Conservation (phyloP, 2,329 filamentous ascomycete genomes). For the Xenoacremonium recifei region DNA sequence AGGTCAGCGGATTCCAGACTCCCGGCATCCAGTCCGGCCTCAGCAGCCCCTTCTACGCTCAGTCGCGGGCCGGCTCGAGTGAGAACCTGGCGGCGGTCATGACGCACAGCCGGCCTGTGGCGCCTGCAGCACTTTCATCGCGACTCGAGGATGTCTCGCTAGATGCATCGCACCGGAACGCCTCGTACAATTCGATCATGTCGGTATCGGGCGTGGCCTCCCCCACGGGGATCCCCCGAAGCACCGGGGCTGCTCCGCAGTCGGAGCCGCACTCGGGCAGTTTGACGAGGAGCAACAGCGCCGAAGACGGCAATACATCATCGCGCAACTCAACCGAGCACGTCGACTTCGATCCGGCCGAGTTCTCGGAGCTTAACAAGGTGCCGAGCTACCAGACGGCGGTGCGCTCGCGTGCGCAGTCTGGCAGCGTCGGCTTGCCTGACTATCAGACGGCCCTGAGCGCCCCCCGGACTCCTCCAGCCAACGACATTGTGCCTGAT, state of each 20-base stretch:
- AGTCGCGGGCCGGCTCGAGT: conserved; percentile 71
- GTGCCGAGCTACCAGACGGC: conserved; percentile 78
- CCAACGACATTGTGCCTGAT: conserved; percentile 28
- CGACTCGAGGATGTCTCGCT: conserved; percentile 69
- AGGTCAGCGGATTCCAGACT: conserved; percentile 77
- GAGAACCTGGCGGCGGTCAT: conserved; percentile 70
- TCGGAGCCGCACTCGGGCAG: conserved; percentile 44
- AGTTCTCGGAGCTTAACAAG: conserved; percentile 65
- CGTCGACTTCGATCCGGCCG: conserved; percentile 54
- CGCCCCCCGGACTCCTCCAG: conserved; percentile 48
- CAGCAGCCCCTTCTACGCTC: conserved; percentile 74
- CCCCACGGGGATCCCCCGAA: conserved; percentile 41
- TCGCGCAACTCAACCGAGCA: conserved; percentile 57
- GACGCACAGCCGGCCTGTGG: conserved; percentile 28
- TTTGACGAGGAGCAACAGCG: conserved; percentile 54
- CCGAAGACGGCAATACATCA: conserved; percentile 49
- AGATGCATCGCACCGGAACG: conserved; percentile 44
- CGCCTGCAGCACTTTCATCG: conserved; percentile 58
- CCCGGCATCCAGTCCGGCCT: conserved; percentile 70
- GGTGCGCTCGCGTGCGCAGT: conserved; percentile 54
- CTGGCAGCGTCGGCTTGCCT: conserved; percentile 54
- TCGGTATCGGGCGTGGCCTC: conserved; percentile 44
- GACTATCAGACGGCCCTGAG: conserved; percentile 65
- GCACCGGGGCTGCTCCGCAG: conserved; percentile 34
- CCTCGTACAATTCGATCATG: conserved; percentile 44